Conservation (phyloP, 169 alveolate genomes). For the Eimeria falciformis region DNA sequence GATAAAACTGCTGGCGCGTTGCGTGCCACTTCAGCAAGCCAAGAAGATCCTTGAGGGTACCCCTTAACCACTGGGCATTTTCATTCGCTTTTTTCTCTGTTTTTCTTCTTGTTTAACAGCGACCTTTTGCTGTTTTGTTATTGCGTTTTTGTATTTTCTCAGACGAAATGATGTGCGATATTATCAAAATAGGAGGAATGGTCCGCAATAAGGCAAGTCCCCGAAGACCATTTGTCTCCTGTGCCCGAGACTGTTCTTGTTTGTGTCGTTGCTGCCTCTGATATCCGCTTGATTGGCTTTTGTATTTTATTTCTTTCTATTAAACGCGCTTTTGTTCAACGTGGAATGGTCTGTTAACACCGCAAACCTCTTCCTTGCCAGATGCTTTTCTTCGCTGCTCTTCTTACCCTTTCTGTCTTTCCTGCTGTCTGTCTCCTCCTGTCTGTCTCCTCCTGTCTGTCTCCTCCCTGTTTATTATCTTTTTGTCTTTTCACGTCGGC, state of each 20-base stretch:
- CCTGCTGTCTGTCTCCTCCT: neutral
- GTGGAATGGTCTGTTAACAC: too few relatives aligned
- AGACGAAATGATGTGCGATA: slow-evolving; percentile 95
- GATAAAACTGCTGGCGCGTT: slow-evolving; percentile 97
- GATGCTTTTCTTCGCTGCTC: too few relatives aligned
- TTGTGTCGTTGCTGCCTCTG: too few relatives aligned
- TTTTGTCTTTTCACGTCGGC: neutral
- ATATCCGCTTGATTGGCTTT: too few relatives aligned
- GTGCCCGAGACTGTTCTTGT: too few relatives aligned
- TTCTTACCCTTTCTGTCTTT: neutral
- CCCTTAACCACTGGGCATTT: neutral
- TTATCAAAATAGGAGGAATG: slow-evolving; percentile 97
- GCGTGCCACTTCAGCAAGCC: slow-evolving; percentile 99
- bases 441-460: neutral
- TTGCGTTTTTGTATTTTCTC: neutral
- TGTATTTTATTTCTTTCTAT: neutral
- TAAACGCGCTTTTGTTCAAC: too few relatives aligned
- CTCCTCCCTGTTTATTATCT: neutral
- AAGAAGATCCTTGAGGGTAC: slow-evolving; percentile 94
- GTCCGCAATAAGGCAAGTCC: slow-evolving; percentile 91
- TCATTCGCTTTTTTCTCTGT: neutral
- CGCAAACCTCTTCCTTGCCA: too few relatives aligned
- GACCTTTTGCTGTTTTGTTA: neutral
- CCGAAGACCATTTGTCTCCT: too few relatives aligned
- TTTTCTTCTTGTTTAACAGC: neutral